Conservation (phyloP, 2,329 filamentous ascomycete genomes). For the Cercospora zeina region DNA sequence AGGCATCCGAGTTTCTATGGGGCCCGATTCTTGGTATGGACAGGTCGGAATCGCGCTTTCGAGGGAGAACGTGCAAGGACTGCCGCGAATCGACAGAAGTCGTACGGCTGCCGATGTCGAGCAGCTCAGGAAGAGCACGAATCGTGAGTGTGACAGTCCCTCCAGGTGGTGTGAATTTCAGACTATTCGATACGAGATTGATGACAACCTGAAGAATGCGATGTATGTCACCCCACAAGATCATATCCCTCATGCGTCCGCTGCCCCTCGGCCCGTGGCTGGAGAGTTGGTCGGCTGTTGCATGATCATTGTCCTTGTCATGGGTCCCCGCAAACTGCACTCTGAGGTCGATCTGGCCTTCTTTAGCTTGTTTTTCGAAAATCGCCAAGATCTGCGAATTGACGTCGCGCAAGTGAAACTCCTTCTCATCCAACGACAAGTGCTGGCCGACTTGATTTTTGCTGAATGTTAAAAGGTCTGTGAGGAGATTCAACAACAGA, state of each 20-base stretch:
- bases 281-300: slow-evolving; percentile 14
- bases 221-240: slow-evolving; percentile 89
- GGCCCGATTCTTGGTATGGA: slow-evolving; percentile 15
- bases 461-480: slow-evolving; percentile 87
- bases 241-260: slow-evolving; percentile 77
- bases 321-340: slow-evolving; percentile 67
- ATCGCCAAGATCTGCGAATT: slow-evolving; percentile 79
- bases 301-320: slow-evolving; percentile 35
- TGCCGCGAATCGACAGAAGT: slow-evolving; percentile 41
- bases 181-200: slow-evolving; percentile 85
- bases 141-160: slow-evolving; percentile 77
- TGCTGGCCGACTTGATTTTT: slow-evolving; percentile 93
- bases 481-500: slow-evolving; percentile 78
- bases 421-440: slow-evolving; percentile 76
- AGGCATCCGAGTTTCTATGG: slow-evolving; percentile 17
- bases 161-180: slow-evolving; percentile 82
- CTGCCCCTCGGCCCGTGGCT: slow-evolving; percentile 50
- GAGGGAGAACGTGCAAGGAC: not conserved
- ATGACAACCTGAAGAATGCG: slow-evolving; percentile 90
- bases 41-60: slow-evolving; percentile 17
- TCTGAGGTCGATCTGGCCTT: slow-evolving; percentile 71
- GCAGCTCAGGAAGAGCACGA: slow-evolving; percentile 66
- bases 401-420: slow-evolving; percentile 82
- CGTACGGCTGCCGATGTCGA: slow-evolving; percentile 47
- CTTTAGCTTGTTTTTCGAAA: slow-evolving; percentile 85